Percentiles rank a stretch among this genome's conserved stretches.
phyloP scores from a whole-genome alignment of 1,139 yeast genomes.

The Protomyces arabidopsidicola region DNA sequence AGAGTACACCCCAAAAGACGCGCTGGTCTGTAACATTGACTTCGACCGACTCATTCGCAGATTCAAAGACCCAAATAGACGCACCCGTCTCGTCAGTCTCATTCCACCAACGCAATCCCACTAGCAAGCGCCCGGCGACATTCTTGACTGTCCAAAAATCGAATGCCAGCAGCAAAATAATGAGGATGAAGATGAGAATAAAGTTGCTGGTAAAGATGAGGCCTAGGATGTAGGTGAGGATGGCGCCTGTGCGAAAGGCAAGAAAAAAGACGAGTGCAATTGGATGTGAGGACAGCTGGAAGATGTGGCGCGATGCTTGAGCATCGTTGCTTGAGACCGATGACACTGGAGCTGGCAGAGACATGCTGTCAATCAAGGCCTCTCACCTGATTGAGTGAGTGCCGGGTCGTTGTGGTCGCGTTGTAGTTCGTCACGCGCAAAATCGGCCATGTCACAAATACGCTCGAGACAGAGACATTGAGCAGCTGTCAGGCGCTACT shows the following conservation, averaged over 20 bases:
- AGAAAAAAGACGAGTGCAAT: constrained; percentile 64
- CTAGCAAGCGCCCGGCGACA: constrained; percentile 80
- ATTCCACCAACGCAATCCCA: constrained; percentile 82
- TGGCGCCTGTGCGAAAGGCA: constrained; percentile 57
- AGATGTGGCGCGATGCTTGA: constrained; percentile 22
- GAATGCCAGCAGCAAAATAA: constrained; percentile 69
- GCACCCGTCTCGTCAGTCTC: constrained; percentile 53
- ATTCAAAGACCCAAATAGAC: constrained; percentile 83
- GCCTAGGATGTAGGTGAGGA: constrained; percentile 66
- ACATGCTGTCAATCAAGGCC: not conserved
- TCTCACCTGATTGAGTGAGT: not conserved
- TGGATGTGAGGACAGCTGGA: constrained; percentile 65
- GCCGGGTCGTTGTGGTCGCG: no score
- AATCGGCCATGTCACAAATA: no score
- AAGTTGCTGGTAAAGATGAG: constrained; percentile 59
- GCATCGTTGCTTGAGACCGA: not conserved
- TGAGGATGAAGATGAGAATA: constrained; percentile 70
- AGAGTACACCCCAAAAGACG: constrained; percentile 77
- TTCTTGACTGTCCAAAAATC: constrained; percentile 95
- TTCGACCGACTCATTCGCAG: constrained; percentile 73
- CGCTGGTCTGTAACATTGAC: constrained; percentile 89
- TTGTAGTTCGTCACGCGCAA: no score
- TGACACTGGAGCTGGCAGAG: constrained; percentile 14
- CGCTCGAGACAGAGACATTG: no score
- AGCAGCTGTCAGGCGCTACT: no score